phyloP scores from a whole-genome alignment of 495 filamentous ascomycete genomes.

The Penicillium samsonianum region DNA sequence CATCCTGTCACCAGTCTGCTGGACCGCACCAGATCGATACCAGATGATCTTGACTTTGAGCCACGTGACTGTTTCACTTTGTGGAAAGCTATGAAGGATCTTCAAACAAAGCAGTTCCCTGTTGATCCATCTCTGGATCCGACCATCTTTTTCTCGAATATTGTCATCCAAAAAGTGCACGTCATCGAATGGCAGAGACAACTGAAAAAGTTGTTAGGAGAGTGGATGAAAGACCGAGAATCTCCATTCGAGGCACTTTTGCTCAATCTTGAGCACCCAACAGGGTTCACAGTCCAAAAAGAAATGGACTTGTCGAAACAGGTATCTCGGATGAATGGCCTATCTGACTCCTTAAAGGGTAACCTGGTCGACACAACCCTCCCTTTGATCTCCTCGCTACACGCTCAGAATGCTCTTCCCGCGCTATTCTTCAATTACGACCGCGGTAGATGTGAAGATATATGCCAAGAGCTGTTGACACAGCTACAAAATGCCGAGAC shows the following conservation, averaged over 20 bases:
- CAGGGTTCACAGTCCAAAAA: background rate
- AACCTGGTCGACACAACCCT: constrained; percentile 51
- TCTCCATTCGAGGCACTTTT: constrained; percentile 67
- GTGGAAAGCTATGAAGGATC: constrained; percentile 60
- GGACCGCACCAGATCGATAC: constrained; percentile 59
- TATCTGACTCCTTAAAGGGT: background rate
- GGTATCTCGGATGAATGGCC: background rate
- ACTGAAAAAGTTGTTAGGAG: constrained; percentile 58
- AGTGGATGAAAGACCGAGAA: constrained; percentile 59
- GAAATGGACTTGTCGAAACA: constrained; percentile 10
- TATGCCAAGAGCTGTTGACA: constrained; percentile 47
- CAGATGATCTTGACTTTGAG: constrained; percentile 66
- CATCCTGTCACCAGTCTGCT: constrained; percentile 67
- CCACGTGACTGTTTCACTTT: constrained; percentile 67
- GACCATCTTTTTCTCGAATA: constrained; percentile 34
- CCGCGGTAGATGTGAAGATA: constrained; percentile 59
- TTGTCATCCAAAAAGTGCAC: constrained; percentile 58
- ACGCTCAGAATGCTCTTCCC: constrained; percentile 64
- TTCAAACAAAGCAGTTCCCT: constrained; percentile 47
- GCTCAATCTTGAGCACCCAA: constrained; percentile 21
- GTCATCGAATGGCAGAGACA: constrained; percentile 63
- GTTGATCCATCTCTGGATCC: constrained; percentile 53
- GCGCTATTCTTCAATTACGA: constrained; percentile 80
- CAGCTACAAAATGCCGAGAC: constrained; percentile 56
- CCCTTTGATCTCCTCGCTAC: constrained; percentile 60